phyloP scores from a whole-genome alignment of 495 filamentous ascomycete genomes.

The Pseudomonodictys pantanalensis region DNA sequence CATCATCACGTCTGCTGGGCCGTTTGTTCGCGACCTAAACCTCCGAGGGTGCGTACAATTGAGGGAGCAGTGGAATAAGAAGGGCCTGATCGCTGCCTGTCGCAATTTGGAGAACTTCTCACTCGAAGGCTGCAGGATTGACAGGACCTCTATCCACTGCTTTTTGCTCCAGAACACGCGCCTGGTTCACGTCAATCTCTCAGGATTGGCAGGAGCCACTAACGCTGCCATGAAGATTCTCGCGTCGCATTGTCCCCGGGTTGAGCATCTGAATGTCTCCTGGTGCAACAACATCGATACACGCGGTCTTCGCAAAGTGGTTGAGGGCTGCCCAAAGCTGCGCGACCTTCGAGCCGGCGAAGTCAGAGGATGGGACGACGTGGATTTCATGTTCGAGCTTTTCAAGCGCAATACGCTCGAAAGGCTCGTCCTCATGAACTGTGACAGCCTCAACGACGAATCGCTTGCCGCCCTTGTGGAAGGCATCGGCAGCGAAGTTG shows the following conservation, averaged over 20 bases:
- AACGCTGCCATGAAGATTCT: slow-evolving; percentile 88
- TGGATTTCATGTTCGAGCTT: slow-evolving; percentile 64
- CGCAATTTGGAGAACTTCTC: slow-evolving; percentile 83
- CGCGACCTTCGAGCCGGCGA: slow-evolving; percentile 82
- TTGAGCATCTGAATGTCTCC: slow-evolving; percentile 81
- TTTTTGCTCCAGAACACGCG: slow-evolving; percentile 75
- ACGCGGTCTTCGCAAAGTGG: slow-evolving; percentile 69
- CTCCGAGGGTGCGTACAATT: slow-evolving; percentile 74
- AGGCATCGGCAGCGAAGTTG: slow-evolving; percentile 69
- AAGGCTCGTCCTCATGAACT: slow-evolving; percentile 72
- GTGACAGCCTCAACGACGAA: slow-evolving; percentile 70
- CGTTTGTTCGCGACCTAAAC: slow-evolving; percentile 89
- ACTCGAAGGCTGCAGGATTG: slow-evolving; percentile 83
- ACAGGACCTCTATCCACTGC: slow-evolving; percentile 71
- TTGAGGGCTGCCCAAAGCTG: slow-evolving; percentile 68
- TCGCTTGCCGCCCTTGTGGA: slow-evolving; percentile 68
- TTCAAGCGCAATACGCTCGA: slow-evolving; percentile 79
- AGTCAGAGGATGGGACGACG: slow-evolving; percentile 71
- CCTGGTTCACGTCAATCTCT: slow-evolving; percentile 78
- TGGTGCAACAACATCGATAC: slow-evolving; percentile 88
- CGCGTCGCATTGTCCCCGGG: slow-evolving; percentile 72
- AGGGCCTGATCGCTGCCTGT: slow-evolving; percentile 74
- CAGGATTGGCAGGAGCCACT: slow-evolving; percentile 72
- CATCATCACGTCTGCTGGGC: slow-evolving; percentile 79
- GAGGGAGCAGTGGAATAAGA: slow-evolving; percentile 70